Base-by-base conservation (phyloP, 2,329 filamentous ascomycete genomes). In the Pyrenophora graminea region DNA sequence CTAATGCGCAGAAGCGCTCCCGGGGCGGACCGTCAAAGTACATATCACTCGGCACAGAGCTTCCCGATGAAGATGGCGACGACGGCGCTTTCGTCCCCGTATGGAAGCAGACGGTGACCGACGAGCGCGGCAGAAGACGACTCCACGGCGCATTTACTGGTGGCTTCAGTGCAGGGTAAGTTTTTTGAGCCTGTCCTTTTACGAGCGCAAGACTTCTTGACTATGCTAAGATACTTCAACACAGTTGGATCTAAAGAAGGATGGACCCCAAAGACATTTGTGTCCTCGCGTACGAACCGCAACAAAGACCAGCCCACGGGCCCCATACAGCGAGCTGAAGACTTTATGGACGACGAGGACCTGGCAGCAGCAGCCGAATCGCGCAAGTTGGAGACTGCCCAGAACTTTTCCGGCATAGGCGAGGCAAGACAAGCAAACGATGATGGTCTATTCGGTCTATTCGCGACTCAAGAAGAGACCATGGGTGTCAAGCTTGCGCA, bases 261-360 rank as follows among this genome's bases (percentile, higher is more conserved):
- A 77, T 99, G 93, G 93, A 87, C 90, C 0, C 94, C 94, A 2
- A 86, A 90, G 18, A 88, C 90, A 0, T 99, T 97, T 72, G 87
- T 96, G 8, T 97, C 93, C 6, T 97, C 92, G 44, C 88, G 94
- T 19, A 78, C 84, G 33, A 90, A 90, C 65, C 88, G 91, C 48
- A 85, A 82, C 58, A 90, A 89, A 68, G 83, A 89, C 77, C 80
- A 78, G 30, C 52, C 79, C n/a, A 80, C 83, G 56, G 62, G 75
- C 2, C 61, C 62, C 17, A 74, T 81, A 57, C 85, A 89, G 68
- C 85, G 86, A 40, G 84, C 86, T 0, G 91, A 97, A 72, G 92
- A 97, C 68, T 97, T 92, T 64, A 99, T 99, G 94, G 94, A 99
- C 66, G 93, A 96, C 36, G 94, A 99, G 71, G 94, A 99, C 73